Conservation (phyloP, 1,139 yeast genomes). For the Ogataea hybrid region DNA sequence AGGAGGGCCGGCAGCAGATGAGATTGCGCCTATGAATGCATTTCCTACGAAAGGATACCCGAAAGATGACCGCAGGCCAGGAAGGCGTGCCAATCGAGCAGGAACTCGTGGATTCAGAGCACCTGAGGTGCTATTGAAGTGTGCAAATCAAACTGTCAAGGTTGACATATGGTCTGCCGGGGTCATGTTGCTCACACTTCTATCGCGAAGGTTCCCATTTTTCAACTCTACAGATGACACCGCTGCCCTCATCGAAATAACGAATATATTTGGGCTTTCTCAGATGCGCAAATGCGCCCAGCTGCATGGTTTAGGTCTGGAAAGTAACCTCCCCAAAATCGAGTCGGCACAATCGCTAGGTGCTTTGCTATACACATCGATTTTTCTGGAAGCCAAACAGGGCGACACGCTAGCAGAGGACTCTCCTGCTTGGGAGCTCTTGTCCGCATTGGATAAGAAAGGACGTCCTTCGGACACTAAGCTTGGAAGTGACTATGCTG, state of each 20-base stretch:
- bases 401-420: constrained; percentile 35
- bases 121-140: constrained; percentile 87
- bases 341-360: constrained; percentile 35
- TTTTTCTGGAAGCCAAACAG: constrained; percentile 31
- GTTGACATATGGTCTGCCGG: constrained; percentile 95
- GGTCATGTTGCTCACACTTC: constrained; percentile 70
- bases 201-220: constrained; percentile 77
- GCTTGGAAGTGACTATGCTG: constrained; percentile 32
- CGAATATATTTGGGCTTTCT: constrained; percentile 79
- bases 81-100: constrained; percentile 93
- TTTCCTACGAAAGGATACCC: constrained; percentile 63
- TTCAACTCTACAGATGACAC: constrained; percentile 89
- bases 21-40: constrained; percentile 23
- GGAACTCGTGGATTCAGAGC: constrained; percentile 98
- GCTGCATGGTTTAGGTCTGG: constrained; percentile 87
- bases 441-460: constrained; percentile 29
- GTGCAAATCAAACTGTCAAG: constrained; percentile 78
- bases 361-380: constrained; percentile 39
- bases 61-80: constrained; percentile 79
- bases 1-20: constrained; percentile 27
- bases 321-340: constrained; percentile 53
- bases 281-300: constrained; percentile 74
- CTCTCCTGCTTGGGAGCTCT: constrained; percentile 35
- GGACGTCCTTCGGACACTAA: constrained; percentile 24
- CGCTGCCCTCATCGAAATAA: constrained; percentile 84